A percentile compares a stretch with the other conserved stretches of the same genome.
Conservation (phyloP, 257 asterid genomes). For the Plantago elongata region DNA sequence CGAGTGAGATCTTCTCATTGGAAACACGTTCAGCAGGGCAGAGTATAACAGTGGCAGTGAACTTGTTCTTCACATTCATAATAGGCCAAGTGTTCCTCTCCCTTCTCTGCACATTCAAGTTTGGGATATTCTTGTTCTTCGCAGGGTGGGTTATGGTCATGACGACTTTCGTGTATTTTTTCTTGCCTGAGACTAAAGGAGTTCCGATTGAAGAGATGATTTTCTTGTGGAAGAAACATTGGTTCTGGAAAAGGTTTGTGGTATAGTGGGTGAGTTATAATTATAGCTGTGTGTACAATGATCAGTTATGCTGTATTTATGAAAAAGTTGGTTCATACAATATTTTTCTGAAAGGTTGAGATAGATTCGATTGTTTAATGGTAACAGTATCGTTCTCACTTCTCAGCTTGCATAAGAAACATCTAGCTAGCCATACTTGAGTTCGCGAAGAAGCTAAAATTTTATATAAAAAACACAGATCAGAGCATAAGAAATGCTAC, state of each 20-base stretch:
- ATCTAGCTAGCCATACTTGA: too few species aligned
- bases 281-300: not conserved
- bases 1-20: constrained; percentile 85
- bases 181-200: constrained; percentile 84
- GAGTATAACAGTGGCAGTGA: constrained; percentile 79
- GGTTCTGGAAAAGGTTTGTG: constrained; percentile 76
- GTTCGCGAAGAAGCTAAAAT: too few species aligned
- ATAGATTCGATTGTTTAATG: too few species aligned
- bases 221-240: constrained; percentile 66
- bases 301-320: not conserved
- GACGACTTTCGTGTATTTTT: constrained; percentile 60
- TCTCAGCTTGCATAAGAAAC: too few species aligned
- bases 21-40: constrained; percentile 89
- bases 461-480: too few species aligned
- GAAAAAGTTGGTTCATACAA: too few species aligned
- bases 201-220: constrained; percentile 83
- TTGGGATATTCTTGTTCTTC: constrained; percentile 76
- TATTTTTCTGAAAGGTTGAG: too few species aligned
- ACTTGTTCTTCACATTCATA: constrained; percentile 64
- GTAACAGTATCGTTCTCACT: too few species aligned
- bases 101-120: constrained; percentile 68
- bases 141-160: constrained; percentile 74
- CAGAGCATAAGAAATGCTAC: too few species aligned
- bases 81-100: constrained; percentile 74
- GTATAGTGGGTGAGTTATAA: not conserved